These are phyloP conservation scores for Monosporascus ibericus DNA, from an alignment of 2,329 filamentous ascomycete genomes.

Conservation along the genomic window DNA sequence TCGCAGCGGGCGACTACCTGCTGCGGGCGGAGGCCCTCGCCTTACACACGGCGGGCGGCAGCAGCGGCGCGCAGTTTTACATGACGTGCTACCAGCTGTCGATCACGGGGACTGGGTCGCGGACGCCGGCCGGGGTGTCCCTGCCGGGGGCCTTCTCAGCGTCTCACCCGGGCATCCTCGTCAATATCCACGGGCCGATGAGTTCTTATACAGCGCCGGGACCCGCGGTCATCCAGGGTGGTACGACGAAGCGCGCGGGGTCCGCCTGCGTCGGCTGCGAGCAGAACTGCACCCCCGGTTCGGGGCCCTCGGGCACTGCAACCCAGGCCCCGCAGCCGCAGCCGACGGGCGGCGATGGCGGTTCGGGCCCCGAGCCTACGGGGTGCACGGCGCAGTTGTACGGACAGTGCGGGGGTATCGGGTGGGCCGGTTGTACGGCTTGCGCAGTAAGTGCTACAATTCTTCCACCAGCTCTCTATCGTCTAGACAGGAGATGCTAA, in stretches of 20 bases:
- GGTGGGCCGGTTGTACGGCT: conserved; percentile 18
- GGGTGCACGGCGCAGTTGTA: conserved; percentile 16
- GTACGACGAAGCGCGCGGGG: conserved; percentile 20
- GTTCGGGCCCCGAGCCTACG: conserved; percentile 4
- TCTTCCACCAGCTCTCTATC: neutral
- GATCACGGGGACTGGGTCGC: conserved; percentile 20
- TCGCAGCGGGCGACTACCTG: conserved; percentile 38
- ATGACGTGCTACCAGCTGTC: conserved; percentile 26
- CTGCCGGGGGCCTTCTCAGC: conserved; percentile 26
- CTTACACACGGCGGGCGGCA: conserved; percentile 31
- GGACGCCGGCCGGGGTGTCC: conserved; percentile 22
- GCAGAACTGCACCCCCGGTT: conserved; percentile 17
- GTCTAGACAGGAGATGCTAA: conserved; percentile 3
- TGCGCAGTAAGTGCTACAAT: conserved; percentile 16
- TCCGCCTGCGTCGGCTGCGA: conserved; percentile 19
- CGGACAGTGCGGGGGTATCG: conserved; percentile 20
- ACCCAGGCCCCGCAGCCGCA: conserved; percentile 6
- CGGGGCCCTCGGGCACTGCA: conserved; percentile 11
- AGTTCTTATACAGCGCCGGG: no score
- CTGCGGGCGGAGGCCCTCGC: conserved; percentile 38
- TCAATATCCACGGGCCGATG: conserved; percentile 19
- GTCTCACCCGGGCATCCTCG: conserved; percentile 21
- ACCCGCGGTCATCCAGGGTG: conserved; percentile 4
- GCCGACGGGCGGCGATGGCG: conserved; percentile 3
- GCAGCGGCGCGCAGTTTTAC: conserved; percentile 25